These are phyloP conservation scores for Neopestalotiopsis rosae DNA, from an alignment of 2,329 filamentous ascomycete species.

Conservation along the genomic window DNA sequence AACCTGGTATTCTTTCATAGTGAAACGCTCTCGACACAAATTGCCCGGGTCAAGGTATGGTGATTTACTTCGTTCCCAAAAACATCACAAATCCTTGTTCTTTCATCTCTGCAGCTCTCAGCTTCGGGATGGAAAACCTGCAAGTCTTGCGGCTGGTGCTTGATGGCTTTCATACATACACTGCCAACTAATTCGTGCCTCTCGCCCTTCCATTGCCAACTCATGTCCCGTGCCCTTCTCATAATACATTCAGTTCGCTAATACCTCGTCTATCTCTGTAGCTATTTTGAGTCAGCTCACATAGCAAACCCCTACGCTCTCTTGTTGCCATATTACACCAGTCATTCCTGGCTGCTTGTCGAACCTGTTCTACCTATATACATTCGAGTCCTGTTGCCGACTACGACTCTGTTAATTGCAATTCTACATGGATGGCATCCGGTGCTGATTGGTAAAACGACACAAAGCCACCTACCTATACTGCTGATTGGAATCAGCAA, in stretches of 20 bases:
- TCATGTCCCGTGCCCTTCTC: background rate
- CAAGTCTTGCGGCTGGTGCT: background rate
- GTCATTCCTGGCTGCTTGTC: background rate
- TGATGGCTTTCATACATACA: background rate
- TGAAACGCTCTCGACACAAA: slow-evolving; percentile 37
- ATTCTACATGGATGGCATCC: background rate
- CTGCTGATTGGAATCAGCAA: background rate
- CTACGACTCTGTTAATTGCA: background rate
- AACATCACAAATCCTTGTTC: slow-evolving; percentile 21
- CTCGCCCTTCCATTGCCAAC: background rate
- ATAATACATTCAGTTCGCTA: slow-evolving; percentile 1
- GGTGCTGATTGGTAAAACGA: background rate
- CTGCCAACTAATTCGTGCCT: background rate
- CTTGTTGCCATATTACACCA: background rate
- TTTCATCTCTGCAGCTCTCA: slow-evolving; percentile 10
- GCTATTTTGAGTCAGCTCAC: background rate
- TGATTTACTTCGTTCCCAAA: background rate
- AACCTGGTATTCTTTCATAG: slow-evolving; percentile 26
- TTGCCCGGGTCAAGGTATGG: slow-evolving; percentile 27
- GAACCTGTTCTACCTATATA: background rate
- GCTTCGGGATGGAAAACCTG: background rate
- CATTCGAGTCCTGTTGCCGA: background rate
- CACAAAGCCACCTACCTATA: background rate
- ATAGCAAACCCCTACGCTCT: background rate
- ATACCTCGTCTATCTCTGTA: background rate